Conservation (phyloP, 257 asterid genomes). For the Petunia secreta region DNA sequence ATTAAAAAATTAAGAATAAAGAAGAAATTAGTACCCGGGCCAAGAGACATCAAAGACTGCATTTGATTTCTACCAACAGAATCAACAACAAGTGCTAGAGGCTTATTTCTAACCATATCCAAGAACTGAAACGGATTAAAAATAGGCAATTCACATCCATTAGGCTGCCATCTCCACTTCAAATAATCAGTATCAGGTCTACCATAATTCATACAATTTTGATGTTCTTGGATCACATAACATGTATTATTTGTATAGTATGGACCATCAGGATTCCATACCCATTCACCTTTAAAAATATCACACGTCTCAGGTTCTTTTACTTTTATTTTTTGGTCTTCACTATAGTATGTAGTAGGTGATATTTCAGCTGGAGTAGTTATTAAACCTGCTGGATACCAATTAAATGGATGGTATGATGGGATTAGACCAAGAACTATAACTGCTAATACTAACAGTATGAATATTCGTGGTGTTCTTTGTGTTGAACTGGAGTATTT, state of each 20-base stretch:
- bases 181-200: conserved; percentile 37
- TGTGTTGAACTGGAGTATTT: conserved; percentile 9
- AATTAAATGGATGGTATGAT: conserved; percentile 32
- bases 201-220: conserved; percentile 26
- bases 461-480: conserved; percentile 25
- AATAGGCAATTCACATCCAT: conserved; percentile 54
- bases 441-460: conserved; percentile 31
- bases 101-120: conserved; percentile 28
- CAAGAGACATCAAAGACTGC: conserved; percentile 78
- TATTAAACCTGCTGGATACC: not conserved
- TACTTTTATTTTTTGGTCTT: conserved; percentile 20
- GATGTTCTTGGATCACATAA: conserved; percentile 28
- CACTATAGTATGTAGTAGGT: not conserved
- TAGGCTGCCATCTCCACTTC: conserved; percentile 48
- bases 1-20: not conserved
- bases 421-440: conserved; percentile 42
- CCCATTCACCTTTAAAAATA: conserved; percentile 56
- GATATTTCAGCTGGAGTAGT: not conserved
- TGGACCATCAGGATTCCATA: conserved; percentile 55
- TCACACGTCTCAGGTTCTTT: conserved; percentile 34
- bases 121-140: conserved; percentile 57
- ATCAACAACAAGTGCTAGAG: conserved; percentile 70
- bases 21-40: conserved; percentile 45
- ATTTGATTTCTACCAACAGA: conserved; percentile 66
- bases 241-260: conserved; percentile 49